Percentiles rank a stretch among this genome's conserved stretches.
Evolutionary conservation across 2,329 filamentous ascomycete species (phyloP).

Genomic region (Aquanectria penicillioides): DNA sequence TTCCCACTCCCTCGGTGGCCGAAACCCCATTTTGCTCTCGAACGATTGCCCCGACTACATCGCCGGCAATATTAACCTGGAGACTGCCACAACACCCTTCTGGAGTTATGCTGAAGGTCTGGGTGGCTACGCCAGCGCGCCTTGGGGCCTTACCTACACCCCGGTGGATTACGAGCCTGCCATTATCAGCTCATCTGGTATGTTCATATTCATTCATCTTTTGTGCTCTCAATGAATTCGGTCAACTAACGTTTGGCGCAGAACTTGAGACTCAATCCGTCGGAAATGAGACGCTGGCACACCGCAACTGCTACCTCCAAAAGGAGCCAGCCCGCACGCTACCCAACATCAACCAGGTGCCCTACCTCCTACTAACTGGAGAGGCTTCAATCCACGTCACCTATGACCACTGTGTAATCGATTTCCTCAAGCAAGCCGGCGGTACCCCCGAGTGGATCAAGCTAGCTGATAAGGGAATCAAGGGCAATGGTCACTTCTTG

Average conservation of each 20-base stretch:
- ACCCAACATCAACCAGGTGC: slow-evolving; percentile 27
- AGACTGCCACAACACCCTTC: slow-evolving; percentile 30
- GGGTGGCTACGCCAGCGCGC: slow-evolving; percentile 14
- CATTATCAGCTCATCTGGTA: slow-evolving; percentile 25
- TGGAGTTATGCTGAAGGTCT: slow-evolving; percentile 30
- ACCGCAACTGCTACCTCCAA: slow-evolving; percentile 30
- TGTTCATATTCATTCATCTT: neutral
- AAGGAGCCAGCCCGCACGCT: slow-evolving; percentile 26
- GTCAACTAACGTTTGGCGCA: neutral
- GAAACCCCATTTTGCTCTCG: slow-evolving; percentile 25
- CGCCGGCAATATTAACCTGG: slow-evolving; percentile 30
- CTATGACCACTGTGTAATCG: slow-evolving; percentile 27
- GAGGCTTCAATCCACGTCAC: slow-evolving; percentile 29
- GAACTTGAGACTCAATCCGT: slow-evolving; percentile 24
- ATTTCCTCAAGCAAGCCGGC: slow-evolving; percentile 28
- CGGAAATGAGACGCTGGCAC: slow-evolving; percentile 25
- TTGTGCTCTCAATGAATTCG: neutral
- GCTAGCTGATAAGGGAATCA: slow-evolving; percentile 21
- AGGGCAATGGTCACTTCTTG: slow-evolving; percentile 32
- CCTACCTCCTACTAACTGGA: slow-evolving; percentile 26
- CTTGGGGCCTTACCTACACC: slow-evolving; percentile 30
- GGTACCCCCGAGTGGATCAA: slow-evolving; percentile 28
- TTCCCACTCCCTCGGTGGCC: slow-evolving; percentile 30
- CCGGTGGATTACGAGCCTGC: slow-evolving; percentile 30
- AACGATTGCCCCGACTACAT: slow-evolving; percentile 31